Base-by-base conservation (phyloP, 1,284 basidiomycete genomes). In the Rhodotorula sp. region DNA sequence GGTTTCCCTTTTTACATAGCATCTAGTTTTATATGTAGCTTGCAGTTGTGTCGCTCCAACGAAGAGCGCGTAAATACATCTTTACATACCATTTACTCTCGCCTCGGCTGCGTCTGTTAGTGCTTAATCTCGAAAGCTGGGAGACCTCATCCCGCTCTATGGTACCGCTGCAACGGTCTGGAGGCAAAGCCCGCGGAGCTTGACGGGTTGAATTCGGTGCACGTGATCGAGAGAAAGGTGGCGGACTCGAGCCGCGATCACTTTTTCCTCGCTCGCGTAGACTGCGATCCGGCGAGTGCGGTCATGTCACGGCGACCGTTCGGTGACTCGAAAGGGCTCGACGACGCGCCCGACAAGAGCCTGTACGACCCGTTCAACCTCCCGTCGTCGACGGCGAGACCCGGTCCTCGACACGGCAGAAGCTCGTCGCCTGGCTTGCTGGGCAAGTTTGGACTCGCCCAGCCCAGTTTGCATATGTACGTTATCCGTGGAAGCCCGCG, bases 371-470 rank as follows among this genome's bases (percentile, higher is more conserved):
- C 63, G 14, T 69, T 69, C 64, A 62, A 29, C 39, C 39, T 69
- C 34, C 60, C 34, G 15, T 69, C 67, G 57, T 31, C 23, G 48
- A 39, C 67, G 1, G 49, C 59, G 34, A 23, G 63, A 26, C 34
- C 23, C 3, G 52, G 21, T 29, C 57, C 29, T 5, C 39, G 52
- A 26, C 20, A 54, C 7, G n/a, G 34, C 5, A 39, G 46, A 15
- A 39, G 52, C 39, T 64, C 62, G 43, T 46, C 31, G 6, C 65
- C 68, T 3, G 68, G 68, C 46, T 26, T 72, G 23, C 43, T 72
- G 15, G 47, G 65, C 51, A 65, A 56, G 57, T 56, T 74, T 31
- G 72, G 72, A 15, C 64, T 74, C 26, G 72, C 67, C 0, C 72
- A 74, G 62, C 72, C 72, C 2, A 64, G 29, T 18, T n/a, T 73